Conservation (phyloP, 495 filamentous ascomycete genomes). For the Tuber brumale region DNA sequence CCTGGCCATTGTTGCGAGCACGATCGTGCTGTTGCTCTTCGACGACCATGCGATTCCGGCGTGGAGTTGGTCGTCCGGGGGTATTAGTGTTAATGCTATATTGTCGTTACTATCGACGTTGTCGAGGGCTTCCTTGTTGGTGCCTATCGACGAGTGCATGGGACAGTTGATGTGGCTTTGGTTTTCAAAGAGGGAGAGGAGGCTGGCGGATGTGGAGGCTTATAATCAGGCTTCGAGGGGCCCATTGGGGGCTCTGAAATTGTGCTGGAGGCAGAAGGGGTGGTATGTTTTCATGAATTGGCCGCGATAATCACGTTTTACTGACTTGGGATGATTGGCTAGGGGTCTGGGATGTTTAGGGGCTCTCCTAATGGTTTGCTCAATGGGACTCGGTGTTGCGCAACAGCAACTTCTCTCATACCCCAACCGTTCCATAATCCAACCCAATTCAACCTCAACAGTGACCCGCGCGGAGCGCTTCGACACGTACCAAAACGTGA, state of each 20-base stretch:
- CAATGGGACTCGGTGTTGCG: slow-evolving; percentile 29
- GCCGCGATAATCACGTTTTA: not conserved
- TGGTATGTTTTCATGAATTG: slow-evolving; percentile 13
- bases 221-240: slow-evolving; percentile 30
- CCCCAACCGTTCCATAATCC: slow-evolving; percentile 11
- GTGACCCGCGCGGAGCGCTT: slow-evolving; percentile 17
- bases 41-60: slow-evolving; percentile 18
- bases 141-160: slow-evolving; percentile 36
- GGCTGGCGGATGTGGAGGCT: slow-evolving; percentile 16
- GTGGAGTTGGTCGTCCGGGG: slow-evolving; percentile 25
- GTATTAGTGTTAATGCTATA: slow-evolving; percentile 33
- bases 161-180: slow-evolving; percentile 39
- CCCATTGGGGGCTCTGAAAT: slow-evolving; percentile 16
- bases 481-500: slow-evolving; percentile 23
- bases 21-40: slow-evolving; percentile 11
- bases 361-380: slow-evolving; percentile 20
- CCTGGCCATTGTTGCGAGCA: slow-evolving; percentile 15
- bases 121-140: slow-evolving; percentile 29
- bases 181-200: slow-evolving; percentile 14
- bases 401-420: slow-evolving; percentile 38
- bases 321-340: not conserved
- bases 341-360: slow-evolving; percentile 22
- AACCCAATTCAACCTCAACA: slow-evolving; percentile 2
- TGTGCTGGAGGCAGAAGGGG: slow-evolving; percentile 29
- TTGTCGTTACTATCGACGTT: slow-evolving; percentile 27